These are phyloP conservation scores for Musa beccarii DNA, from an alignment of 176 grass and related monocot species.

Conservation along the genomic window DNA sequence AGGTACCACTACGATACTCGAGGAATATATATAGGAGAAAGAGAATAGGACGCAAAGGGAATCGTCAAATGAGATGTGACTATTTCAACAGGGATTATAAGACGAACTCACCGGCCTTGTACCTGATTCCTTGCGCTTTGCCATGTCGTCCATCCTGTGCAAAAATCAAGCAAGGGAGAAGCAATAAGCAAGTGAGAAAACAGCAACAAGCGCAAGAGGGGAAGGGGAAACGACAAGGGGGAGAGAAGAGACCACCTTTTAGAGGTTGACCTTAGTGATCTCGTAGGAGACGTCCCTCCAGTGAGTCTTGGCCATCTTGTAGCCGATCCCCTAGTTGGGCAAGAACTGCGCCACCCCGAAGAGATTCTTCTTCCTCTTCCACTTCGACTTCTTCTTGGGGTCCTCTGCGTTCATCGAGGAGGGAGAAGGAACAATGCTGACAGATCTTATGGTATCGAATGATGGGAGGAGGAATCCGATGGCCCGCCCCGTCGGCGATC, in stretches of 20 bases:
- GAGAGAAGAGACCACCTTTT: constrained; percentile 34
- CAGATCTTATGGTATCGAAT: constrained; percentile 4
- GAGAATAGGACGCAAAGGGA: no score
- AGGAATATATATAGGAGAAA: no score
- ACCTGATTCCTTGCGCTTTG: constrained; percentile 75
- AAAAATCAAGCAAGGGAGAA: neutral
- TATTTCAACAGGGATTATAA: neutral
- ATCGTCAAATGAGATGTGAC: no score
- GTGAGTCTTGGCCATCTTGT: constrained; percentile 80
- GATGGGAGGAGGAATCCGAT: neutral
- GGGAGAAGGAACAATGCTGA: neutral
- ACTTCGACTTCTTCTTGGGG: constrained; percentile 23
- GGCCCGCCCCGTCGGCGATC: neutral
- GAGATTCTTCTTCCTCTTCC: constrained; percentile 84
- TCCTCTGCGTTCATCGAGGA: constrained; percentile 4
- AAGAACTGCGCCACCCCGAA: constrained; percentile 86
- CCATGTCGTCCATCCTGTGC: constrained; percentile 74
- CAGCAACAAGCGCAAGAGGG: no score
- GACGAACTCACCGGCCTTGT: constrained; percentile 58
- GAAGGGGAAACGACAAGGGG: neutral
- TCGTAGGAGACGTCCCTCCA: constrained; percentile 88
- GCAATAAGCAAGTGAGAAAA: neutral
- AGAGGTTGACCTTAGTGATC: constrained; percentile 85
- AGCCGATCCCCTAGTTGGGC: constrained; percentile 68
- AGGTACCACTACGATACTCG: no score